These are phyloP conservation scores for Aspergillus aculeatus DNA, from an alignment of 2,329 filamentous ascomycete genomes.

Conservation along the genomic window DNA sequence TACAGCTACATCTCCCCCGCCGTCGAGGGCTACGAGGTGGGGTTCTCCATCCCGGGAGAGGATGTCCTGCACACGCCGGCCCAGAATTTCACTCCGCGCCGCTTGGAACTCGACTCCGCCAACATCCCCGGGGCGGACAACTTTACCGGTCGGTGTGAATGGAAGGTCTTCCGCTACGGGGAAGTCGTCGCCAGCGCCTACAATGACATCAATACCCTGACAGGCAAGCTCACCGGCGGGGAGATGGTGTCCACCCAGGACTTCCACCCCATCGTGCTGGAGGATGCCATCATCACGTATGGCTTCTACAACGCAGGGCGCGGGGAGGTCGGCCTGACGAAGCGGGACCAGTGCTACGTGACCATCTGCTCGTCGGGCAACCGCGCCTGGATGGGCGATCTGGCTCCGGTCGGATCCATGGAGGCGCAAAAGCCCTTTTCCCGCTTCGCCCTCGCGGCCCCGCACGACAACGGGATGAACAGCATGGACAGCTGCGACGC, in stretches of 20 bases:
- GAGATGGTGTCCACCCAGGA: constrained; percentile 4
- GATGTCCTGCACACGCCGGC: background rate
- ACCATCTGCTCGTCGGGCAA: background rate
- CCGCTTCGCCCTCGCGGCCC: constrained; percentile 4
- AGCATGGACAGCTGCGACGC: constrained; percentile 3
- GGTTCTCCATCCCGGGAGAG: background rate
- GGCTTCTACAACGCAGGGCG: constrained; percentile 5
- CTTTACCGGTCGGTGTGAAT: constrained; percentile 3
- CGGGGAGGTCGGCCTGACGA: constrained; percentile 3
- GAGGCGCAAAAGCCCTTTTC: constrained; percentile 3
- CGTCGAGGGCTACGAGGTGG: constrained; percentile 1
- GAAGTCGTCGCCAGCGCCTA: constrained; percentile 1
- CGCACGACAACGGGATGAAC: constrained; percentile 7
- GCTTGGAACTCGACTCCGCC: constrained; percentile 1
- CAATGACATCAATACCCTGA: background rate
- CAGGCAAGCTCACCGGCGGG: background rate
- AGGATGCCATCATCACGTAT: constrained; percentile 7
- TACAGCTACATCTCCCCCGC: constrained; percentile 5
- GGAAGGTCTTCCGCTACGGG: constrained; percentile 3
- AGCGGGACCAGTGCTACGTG: constrained; percentile 5
- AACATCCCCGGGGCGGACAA: background rate
- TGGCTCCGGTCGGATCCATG: background rate
- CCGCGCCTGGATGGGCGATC: constrained; percentile 1
- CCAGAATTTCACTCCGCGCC: background rate
- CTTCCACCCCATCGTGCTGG: constrained; percentile 2